These are phyloP conservation scores for Urtica urens DNA, from an alignment of 306 rosid species.

Conservation along the genomic window DNA sequence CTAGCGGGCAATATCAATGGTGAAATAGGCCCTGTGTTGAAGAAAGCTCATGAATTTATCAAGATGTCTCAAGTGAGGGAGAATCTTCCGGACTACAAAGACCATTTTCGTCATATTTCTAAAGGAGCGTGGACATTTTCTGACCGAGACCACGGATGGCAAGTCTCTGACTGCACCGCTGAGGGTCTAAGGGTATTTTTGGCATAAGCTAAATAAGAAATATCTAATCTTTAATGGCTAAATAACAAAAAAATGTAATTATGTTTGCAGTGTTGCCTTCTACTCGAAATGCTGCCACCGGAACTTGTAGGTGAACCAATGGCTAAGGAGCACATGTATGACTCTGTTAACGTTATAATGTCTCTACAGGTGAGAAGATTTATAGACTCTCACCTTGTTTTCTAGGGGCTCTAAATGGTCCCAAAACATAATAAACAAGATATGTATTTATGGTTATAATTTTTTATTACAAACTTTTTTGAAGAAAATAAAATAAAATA, in stretches of 20 bases:
- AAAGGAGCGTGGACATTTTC: slow-evolving; percentile 85
- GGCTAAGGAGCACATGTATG: slow-evolving; percentile 40
- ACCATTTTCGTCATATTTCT: slow-evolving; percentile 50
- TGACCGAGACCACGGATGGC: slow-evolving; percentile 83
- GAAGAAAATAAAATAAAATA: too few species aligned
- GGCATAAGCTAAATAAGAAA: too few species aligned
- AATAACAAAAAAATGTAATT: background rate
- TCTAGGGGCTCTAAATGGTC: too few species aligned
- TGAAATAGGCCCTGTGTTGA: slow-evolving; percentile 10
- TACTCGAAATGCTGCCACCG: slow-evolving; percentile 41
- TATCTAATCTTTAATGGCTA: background rate
- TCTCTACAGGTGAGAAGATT: slow-evolving; percentile 45
- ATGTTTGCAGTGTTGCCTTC: slow-evolving; percentile 48
- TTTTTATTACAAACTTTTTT: too few species aligned
- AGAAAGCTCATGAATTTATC: slow-evolving; percentile 19
- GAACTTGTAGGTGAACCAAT: slow-evolving; percentile 61
- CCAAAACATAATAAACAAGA: too few species aligned
- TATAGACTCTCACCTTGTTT: too few species aligned
- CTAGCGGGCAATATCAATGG: slow-evolving; percentile 12
- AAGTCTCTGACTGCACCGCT: slow-evolving; percentile 75
- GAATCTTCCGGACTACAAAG: slow-evolving; percentile 34
- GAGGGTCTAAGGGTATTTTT: slow-evolving; percentile 51
- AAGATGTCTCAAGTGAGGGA: slow-evolving; percentile 29
- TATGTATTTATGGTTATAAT: too few species aligned
- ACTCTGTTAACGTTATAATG: slow-evolving; percentile 50